Evolutionary conservation across 2,329 filamentous ascomycete species (phyloP).

Genomic region (Penicillium vulpinum): DNA sequence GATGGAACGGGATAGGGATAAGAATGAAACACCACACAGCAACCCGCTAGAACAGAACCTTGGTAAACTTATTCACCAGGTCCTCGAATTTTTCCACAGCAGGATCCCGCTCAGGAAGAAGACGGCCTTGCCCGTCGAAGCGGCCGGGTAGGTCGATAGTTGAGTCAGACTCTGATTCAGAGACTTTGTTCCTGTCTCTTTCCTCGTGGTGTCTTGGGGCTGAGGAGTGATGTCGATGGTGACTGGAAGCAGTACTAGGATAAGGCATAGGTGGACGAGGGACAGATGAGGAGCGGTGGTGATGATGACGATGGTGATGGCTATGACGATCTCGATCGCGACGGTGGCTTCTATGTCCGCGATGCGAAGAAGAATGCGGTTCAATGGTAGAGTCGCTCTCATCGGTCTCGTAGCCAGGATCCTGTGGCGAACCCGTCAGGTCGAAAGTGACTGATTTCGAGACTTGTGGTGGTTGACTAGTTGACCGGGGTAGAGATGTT

Average conservation of each 20-base stretch:
- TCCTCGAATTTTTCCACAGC: slow-evolving; percentile 39
- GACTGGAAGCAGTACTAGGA: slow-evolving; percentile 3
- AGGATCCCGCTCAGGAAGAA: slow-evolving; percentile 35
- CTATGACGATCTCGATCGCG: background rate
- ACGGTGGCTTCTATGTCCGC: background rate
- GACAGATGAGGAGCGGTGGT: slow-evolving; percentile 27
- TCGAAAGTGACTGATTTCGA: slow-evolving; percentile 40
- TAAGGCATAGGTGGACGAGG: slow-evolving; percentile 17
- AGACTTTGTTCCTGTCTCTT: slow-evolving; percentile 1
- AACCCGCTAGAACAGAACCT: slow-evolving; percentile 23
- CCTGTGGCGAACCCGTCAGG: slow-evolving; percentile 16
- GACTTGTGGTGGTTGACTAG: slow-evolving; percentile 24
- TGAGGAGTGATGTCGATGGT: slow-evolving; percentile 4
- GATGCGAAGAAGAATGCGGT: slow-evolving; percentile 10
- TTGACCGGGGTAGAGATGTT: slow-evolving; percentile 16
- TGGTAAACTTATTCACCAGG: slow-evolving; percentile 35
- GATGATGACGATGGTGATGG: slow-evolving; percentile 22
- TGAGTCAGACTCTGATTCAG: slow-evolving; percentile 41
- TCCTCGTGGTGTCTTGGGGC: background rate
- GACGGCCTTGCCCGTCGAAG: slow-evolving; percentile 45
- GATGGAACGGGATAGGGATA: background rate
- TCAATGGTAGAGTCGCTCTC: slow-evolving; percentile 43
- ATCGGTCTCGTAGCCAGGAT: slow-evolving; percentile 45
- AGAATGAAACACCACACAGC: background rate
- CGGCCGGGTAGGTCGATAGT: slow-evolving; percentile 47